These are phyloP conservation scores for Agaricales sp. DNA, from an alignment of 1,284 basidiomycete species.

Conservation along the genomic window DNA sequence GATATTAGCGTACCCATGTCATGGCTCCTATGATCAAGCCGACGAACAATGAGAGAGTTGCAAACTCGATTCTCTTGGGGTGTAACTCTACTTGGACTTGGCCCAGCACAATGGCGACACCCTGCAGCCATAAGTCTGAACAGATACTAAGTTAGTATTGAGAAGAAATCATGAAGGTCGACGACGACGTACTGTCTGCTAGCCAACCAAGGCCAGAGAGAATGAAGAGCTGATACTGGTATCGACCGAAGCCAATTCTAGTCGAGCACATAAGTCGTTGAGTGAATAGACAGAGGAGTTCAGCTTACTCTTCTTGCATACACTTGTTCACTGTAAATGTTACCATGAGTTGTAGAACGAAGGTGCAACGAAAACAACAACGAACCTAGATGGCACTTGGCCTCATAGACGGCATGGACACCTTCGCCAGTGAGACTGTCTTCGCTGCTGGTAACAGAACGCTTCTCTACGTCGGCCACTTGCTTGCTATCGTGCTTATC, in stretches of 20 bases:
- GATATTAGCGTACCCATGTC: no score
- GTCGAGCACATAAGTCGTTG: neutral
- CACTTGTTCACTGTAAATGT: neutral
- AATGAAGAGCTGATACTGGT: conserved; percentile 48
- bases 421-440: conserved; percentile 5
- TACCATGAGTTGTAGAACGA: no score
- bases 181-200: conserved; percentile 33
- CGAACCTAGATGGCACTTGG: conserved; percentile 8
- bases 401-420: conserved; percentile 12
- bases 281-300: neutral
- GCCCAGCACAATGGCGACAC: conserved; percentile 39
- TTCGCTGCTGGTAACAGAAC: neutral
- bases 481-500: neutral
- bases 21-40: conserved; percentile 50
- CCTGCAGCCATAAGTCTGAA: conserved; percentile 46
- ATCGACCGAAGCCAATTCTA: conserved; percentile 51
- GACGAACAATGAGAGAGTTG: conserved; percentile 44
- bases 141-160: conserved; percentile 5
- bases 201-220: conserved; percentile 46
- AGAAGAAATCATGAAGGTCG: conserved; percentile 7
- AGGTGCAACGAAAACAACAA: neutral
- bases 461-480: neutral
- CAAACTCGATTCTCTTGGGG: conserved; percentile 33
- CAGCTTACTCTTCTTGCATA: neutral
- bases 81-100: conserved; percentile 35